Conservation (phyloP, 345 rosid species). For the Zanthoxylum bungeanum region DNA sequence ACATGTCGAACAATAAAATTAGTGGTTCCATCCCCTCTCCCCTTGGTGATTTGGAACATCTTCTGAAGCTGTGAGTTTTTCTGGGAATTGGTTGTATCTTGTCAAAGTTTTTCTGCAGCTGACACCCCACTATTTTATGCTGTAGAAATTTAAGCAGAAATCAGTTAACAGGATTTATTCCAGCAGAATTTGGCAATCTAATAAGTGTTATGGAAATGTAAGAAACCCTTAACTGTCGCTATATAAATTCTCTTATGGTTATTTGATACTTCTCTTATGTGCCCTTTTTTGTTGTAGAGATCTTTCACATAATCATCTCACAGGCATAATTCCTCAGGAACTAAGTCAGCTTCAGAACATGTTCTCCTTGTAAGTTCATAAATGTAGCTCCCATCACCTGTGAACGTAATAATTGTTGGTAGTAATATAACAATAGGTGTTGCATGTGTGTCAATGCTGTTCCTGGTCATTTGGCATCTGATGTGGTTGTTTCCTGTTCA, state of each 20-base stretch:
- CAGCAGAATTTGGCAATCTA: slow-evolving; percentile 84
- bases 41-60: slow-evolving; percentile 95
- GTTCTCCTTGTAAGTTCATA: slow-evolving; percentile 54
- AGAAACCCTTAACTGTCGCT: slow-evolving; percentile 20
- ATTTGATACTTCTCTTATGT: neutral
- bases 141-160: slow-evolving; percentile 86
- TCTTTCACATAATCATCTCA: slow-evolving; percentile 82
- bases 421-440: too few species aligned
- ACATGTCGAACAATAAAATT: slow-evolving; percentile 78
- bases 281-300: slow-evolving; percentile 47
- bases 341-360: slow-evolving; percentile 77
- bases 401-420: too few species aligned
- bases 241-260: slow-evolving; percentile 3
- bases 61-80: slow-evolving; percentile 77
- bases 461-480: neutral
- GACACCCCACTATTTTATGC: slow-evolving; percentile 3
- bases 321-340: slow-evolving; percentile 78
- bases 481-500: neutral
- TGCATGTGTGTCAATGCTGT: neutral
- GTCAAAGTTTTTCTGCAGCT: slow-evolving; percentile 10
- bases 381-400: neutral
- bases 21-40: slow-evolving; percentile 83
- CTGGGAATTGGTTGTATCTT: slow-evolving; percentile 6
- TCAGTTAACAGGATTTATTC: slow-evolving; percentile 61
- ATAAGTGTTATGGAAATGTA: slow-evolving; percentile 93